Percentiles rank a stretch among this genome's conserved stretches.
Evolutionary conservation across 768 basidiomycete species (phyloP).

Genomic region (Leccinum aurantiacum): DNA sequence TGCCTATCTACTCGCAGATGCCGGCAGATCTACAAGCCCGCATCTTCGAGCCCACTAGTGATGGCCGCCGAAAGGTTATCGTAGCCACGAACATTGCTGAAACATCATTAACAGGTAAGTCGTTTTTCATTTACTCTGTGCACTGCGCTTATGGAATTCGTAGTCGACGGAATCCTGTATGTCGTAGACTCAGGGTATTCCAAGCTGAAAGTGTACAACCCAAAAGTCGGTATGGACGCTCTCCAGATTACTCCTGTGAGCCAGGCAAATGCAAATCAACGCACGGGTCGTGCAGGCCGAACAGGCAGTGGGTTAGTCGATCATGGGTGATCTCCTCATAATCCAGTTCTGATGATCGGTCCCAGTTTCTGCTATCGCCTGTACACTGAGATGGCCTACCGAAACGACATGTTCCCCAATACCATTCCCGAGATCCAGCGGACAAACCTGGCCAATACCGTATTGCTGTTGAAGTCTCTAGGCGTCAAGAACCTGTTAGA

Average conservation of each 20-base stretch:
- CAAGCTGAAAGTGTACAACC: slow-evolving; percentile 98
- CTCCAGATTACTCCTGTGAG: slow-evolving; percentile 98
- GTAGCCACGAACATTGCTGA: slow-evolving; percentile 99
- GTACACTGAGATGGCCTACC: slow-evolving; percentile 95
- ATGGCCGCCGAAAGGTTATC: slow-evolving; percentile 94
- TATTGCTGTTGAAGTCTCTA: slow-evolving; percentile 88
- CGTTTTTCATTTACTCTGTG: not conserved
- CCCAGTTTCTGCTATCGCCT: slow-evolving; percentile 90
- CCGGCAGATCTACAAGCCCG: slow-evolving; percentile 98
- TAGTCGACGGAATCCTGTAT: slow-evolving; percentile 96
- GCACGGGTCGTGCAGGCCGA: slow-evolving; percentile 94
- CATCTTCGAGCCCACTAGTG: slow-evolving; percentile 92
- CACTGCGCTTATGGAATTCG: slow-evolving; percentile 6
- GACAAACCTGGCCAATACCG: slow-evolving; percentile 97
- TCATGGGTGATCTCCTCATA: not conserved
- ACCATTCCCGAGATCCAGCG: slow-evolving; percentile 99
- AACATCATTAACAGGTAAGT: slow-evolving; percentile 86
- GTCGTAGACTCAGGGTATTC: slow-evolving; percentile 97
- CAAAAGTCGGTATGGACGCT: slow-evolving; percentile 99
- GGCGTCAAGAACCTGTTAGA: slow-evolving; percentile 97
- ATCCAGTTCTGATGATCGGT: slow-evolving; percentile 4
- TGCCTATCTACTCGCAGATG: slow-evolving; percentile 99
- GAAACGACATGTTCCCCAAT: slow-evolving; percentile 93
- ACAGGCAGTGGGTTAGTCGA: slow-evolving; percentile 86
- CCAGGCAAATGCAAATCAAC: slow-evolving; percentile 96